Conservation (phyloP, 2,329 filamentous ascomycete species). For the Ceratocystis destructans region DNA sequence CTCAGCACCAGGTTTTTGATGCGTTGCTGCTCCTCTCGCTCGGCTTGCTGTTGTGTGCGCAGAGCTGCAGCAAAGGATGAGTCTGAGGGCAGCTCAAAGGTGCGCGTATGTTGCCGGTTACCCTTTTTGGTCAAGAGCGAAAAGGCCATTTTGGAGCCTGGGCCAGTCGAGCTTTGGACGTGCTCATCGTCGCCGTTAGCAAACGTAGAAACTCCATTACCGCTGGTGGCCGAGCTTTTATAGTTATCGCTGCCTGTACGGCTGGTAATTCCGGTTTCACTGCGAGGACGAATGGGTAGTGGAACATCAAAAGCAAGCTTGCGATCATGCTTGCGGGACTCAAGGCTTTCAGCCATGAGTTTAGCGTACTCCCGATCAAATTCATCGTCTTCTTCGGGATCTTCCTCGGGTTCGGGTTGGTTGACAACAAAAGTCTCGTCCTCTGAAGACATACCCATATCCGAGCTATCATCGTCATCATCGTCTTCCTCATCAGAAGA, state of each 20-base stretch:
- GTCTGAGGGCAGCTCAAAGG: slow-evolving; percentile 77
- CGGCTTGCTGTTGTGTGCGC: slow-evolving; percentile 88
- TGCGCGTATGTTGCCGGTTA: slow-evolving; percentile 89
- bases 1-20: slow-evolving; percentile 97
- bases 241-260: slow-evolving; percentile 21
- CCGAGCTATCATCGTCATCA: slow-evolving; percentile 40
- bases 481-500: slow-evolving; percentile 43
- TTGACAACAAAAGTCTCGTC: slow-evolving; percentile 89
- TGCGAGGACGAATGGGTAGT: slow-evolving; percentile 66
- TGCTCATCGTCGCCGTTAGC: not conserved
- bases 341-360: slow-evolving; percentile 94
- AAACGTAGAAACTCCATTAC: not conserved
- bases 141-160: slow-evolving; percentile 69
- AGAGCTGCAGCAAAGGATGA: slow-evolving; percentile 92
- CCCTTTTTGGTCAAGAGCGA: slow-evolving; percentile 90
- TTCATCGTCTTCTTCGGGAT: slow-evolving; percentile 89
- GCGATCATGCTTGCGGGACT: slow-evolving; percentile 89
- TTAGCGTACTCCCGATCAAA: slow-evolving; percentile 97
- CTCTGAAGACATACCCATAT: slow-evolving; percentile 36
- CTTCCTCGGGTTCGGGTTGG: slow-evolving; percentile 74
- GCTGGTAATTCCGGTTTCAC: slow-evolving; percentile 12
- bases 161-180: not conserved
- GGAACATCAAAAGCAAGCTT: slow-evolving; percentile 95
- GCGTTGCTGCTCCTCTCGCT: slow-evolving; percentile 89
- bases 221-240: not conserved